Evolutionary conservation across 129 eudicot species (phyloP).

Genomic region (Tagetes erecta): DNA sequence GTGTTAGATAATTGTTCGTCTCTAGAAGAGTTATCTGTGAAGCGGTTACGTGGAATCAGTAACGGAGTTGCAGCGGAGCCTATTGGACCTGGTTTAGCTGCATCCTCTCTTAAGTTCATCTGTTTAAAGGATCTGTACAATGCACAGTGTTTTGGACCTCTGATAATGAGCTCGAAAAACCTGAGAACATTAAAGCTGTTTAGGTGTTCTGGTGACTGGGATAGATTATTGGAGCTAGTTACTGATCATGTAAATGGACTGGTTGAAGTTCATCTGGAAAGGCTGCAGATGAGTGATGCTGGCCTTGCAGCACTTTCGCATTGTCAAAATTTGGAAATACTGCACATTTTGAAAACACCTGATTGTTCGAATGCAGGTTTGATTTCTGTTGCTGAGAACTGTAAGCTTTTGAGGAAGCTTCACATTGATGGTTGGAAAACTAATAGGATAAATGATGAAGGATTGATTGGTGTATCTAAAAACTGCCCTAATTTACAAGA

Average conservation of each 20-base stretch:
- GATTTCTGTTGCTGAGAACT: constrained; percentile 50
- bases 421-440: constrained; percentile 84
- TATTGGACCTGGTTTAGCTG: constrained; percentile 54
- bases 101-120: background rate
- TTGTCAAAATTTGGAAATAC: constrained; percentile 52
- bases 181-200: constrained; percentile 47
- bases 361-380: constrained; percentile 67
- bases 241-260: constrained; percentile 38
- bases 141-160: constrained; percentile 66
- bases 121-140: constrained; percentile 60
- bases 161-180: constrained; percentile 53
- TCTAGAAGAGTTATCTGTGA: constrained; percentile 59
- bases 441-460: constrained; percentile 69
- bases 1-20: constrained; percentile 51
- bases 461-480: constrained; percentile 52
- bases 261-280: constrained; percentile 63
- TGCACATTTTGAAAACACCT: constrained; percentile 65
- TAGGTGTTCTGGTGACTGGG: constrained; percentile 78
- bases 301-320: constrained; percentile 49
- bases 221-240: constrained; percentile 46
- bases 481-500: constrained; percentile 62
- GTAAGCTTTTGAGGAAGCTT: constrained; percentile 41
- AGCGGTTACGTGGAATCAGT: constrained; percentile 49
- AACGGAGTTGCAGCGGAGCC: constrained; percentile 46
- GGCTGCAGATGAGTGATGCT: constrained; percentile 64